phyloP scores from a whole-genome alignment of 352 stramenopile species.

The Globisporangium radiosum region DNA sequence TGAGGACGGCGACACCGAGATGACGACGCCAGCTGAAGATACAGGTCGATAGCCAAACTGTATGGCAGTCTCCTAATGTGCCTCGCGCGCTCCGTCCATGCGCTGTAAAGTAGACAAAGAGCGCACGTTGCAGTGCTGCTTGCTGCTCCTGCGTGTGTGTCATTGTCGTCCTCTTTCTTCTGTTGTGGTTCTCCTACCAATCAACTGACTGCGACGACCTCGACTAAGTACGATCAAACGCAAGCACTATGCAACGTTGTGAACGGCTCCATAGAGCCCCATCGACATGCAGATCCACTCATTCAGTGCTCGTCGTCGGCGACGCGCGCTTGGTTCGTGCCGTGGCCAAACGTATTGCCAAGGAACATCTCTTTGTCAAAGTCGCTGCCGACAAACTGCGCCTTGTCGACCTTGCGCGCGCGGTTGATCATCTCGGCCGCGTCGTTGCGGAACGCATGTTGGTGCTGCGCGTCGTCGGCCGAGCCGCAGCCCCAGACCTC shows the following conservation, averaged over 20 bases:
- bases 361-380: slow-evolving; percentile 84
- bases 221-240: too few relatives aligned
- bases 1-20: slow-evolving; percentile 9
- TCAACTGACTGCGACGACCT: too few relatives aligned
- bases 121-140: background rate
- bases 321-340: slow-evolving; percentile 50
- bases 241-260: too few relatives aligned
- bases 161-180: too few relatives aligned
- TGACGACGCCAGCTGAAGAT: slow-evolving; percentile 10
- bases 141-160: background rate
- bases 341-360: slow-evolving; percentile 72
- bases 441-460: slow-evolving; percentile 68
- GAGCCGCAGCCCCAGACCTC: slow-evolving; percentile 80
- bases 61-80: background rate
- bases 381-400: slow-evolving; percentile 72
- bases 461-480: slow-evolving; percentile 37
- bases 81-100: background rate
- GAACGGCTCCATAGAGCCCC: too few relatives aligned
- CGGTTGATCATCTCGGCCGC: slow-evolving; percentile 78
- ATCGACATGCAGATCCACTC: background rate
- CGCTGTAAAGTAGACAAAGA: background rate
- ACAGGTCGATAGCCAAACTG: slow-evolving; percentile 4
- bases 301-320: slow-evolving; percentile 57
- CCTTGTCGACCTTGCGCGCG: slow-evolving; percentile 82
- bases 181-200: too few relatives aligned